Percentiles rank a stretch among this genome's conserved stretches.
phyloP scores from a whole-genome alignment of 257 asterid genomes.

The Capsicum rhomboideum region DNA sequence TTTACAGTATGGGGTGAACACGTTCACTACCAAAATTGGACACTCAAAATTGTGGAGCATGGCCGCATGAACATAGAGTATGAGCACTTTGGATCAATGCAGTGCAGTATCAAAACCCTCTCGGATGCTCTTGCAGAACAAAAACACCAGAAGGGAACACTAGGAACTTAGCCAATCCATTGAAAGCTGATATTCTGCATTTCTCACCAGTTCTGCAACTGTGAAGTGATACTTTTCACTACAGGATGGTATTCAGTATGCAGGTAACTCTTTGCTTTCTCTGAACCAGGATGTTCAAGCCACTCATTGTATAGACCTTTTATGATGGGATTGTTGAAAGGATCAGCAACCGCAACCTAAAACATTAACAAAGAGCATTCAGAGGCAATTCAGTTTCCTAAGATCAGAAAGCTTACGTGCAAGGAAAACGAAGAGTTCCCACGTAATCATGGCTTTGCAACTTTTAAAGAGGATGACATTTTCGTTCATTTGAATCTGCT shows the following conservation, averaged over 20 bases:
- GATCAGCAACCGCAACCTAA: slow-evolving; percentile 54
- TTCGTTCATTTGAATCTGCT: background rate
- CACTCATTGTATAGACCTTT: slow-evolving; percentile 54
- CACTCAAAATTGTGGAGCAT: slow-evolving; percentile 3
- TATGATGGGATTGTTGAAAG: slow-evolving; percentile 55
- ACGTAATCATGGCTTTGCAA: background rate
- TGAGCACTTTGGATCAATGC: background rate
- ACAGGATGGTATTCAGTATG: slow-evolving; percentile 80
- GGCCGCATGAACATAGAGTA: background rate
- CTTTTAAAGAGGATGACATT: background rate
- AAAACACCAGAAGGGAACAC: background rate
- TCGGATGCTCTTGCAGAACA: background rate
- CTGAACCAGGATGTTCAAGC: slow-evolving; percentile 89
- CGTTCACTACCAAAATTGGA: slow-evolving; percentile 37
- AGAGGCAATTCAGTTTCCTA: background rate
- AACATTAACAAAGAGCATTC: background rate
- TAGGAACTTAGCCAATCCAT: background rate
- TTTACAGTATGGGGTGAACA: background rate
- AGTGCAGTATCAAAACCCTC: background rate
- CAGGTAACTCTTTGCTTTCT: slow-evolving; percentile 62
- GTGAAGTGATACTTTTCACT: slow-evolving; percentile 74
- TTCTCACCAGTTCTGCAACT: slow-evolving; percentile 82
- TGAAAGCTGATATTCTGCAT: background rate
- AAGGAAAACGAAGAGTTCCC: background rate
- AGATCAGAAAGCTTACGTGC: background rate